Conservation (phyloP, 768 basidiomycete species). For the Boletus reticulatus region DNA sequence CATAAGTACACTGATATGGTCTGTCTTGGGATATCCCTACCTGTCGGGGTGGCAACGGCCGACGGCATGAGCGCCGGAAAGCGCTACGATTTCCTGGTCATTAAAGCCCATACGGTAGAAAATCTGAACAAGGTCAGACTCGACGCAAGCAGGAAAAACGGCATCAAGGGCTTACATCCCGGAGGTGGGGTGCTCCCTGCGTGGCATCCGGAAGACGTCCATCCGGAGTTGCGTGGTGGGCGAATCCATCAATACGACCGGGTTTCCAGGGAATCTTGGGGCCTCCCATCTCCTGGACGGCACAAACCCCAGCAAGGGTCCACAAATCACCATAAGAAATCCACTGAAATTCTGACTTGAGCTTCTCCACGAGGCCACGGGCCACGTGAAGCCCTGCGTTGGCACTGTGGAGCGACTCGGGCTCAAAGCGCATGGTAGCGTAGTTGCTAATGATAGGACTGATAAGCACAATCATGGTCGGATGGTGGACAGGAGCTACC, state of each 20-base stretch:
- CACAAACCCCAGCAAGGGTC: conserved; percentile 93
- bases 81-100: conserved; percentile 96
- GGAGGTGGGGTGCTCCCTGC: conserved; percentile 81
- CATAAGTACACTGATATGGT: neutral
- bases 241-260: conserved; percentile 86
- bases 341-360: conserved; percentile 89
- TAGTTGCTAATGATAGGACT: too few relatives aligned
- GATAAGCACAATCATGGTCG: too few relatives aligned
- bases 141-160: neutral
- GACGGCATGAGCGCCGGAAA: conserved; percentile 91
- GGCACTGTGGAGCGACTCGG: too few relatives aligned
- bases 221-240: conserved; percentile 73
- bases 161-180: conserved; percentile 50
- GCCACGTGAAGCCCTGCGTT: conserved; percentile 83
- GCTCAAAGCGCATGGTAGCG: too few relatives aligned
- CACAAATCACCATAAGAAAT: conserved; percentile 96
- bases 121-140: conserved; percentile 36
- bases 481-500: too few relatives aligned
- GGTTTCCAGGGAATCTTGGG: conserved; percentile 93
- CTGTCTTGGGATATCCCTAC: conserved; percentile 30
- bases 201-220: conserved; percentile 88
- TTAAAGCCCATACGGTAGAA: conserved; percentile 88
- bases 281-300: conserved; percentile 91
- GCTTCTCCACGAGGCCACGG: conserved; percentile 76
- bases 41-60: conserved; percentile 91